Evolutionary conservation across 768 basidiomycete species (phyloP), one percentile per base, ranked within the genome.

Genomic region (Lactarius pseudohatsudake): DNA sequence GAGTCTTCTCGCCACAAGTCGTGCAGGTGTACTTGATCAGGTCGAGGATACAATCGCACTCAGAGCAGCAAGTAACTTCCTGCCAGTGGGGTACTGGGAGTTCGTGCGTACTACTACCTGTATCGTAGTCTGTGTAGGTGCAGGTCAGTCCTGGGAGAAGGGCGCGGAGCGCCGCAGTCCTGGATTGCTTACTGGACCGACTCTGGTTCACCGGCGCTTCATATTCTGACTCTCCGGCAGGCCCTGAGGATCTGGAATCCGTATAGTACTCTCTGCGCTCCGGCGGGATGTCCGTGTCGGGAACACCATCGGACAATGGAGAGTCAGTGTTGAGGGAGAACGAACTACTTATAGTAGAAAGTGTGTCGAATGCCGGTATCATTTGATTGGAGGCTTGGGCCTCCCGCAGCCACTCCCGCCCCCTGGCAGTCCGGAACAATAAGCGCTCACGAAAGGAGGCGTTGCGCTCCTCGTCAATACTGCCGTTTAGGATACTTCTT

Each of bases 21-120:
- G 88, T 83, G 73, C 96, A 98, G 20, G 95, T 88, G 75, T 98
- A 97, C 55, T 94, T 87, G 74, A 96, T 86, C 20, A 85, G 82
- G 60, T 93, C 89, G 22, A 98, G 79, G 7, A 86, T 72, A 0
- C 81, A 75, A 16, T 89, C 89, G 71, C 96, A 98, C 57, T 86
- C 85, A 0, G 94, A 94, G 75, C 96, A 98, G 57, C 87, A 84
- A 1, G 94, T 92, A 18, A 91, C 82, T 56, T 82, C 81, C 30
- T 85, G n/a, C n/a, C n/a, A n/a, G n/a, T n/a, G 83, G 3, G 82
- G 79, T 10, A 87, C 84, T 22, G 88, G 83, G 0, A 77, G 78
- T 26, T 77, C 72, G 3, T 81, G 78, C 1, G 79, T 79, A 30
- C 84, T 75, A 28, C 84, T 75, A 64, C 72, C 66, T 62, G 73